Evolutionary conservation across 2,329 filamentous ascomycete species (phyloP), one percentile per base, ranked within the genome.

Genomic region (Aspergillus sp.): DNA sequence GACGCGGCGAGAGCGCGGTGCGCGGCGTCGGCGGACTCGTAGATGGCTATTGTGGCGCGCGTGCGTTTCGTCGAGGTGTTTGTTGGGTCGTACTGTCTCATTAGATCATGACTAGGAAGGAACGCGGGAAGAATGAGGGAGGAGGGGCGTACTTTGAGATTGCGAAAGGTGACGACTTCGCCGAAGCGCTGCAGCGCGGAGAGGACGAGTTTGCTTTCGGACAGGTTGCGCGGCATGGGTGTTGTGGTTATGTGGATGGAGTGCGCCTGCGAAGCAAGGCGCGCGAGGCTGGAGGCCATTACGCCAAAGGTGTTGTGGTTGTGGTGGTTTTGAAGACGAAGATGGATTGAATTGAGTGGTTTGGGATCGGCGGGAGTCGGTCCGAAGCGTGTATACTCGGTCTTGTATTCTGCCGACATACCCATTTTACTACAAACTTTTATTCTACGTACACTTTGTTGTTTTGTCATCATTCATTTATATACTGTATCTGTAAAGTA

Each of bases 121-220:
- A n/a, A n/a, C n/a, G n/a, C n/a, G n/a, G n/a, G n/a, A n/a, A n/a
- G n/a, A n/a, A n/a, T n/a, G n/a, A n/a, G n/a, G n/a, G n/a, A n/a
- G n/a, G n/a, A n/a, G n/a, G n/a, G n/a, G n/a, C n/a, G 4, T 58
- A 74, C 71, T 58, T 66, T 69, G 13, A 69, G 51, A 50, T 70
- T 73, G 30, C 66, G 60, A 56, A 73, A 75, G 20, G 66, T 67
- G 9, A 64, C 58, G 7, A 75, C 70, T 56, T 74, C 71, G 17
- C 73, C 73, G 59, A 71, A 74, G 60, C 71, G 69, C 54, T 74
- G 71, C 16, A 75, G 59, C 6, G 68, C 66, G 38, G 62, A 56
- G 17, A 74, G 64, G 22, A 75, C 56, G 16, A 62, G 59, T 53
- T 63, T 65, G 54, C 68, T 71, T 51, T 74, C 69, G 17, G 59